Evolutionary conservation across 257 asterid genomes (phyloP).

Genomic region (Plantago ovata): DNA sequence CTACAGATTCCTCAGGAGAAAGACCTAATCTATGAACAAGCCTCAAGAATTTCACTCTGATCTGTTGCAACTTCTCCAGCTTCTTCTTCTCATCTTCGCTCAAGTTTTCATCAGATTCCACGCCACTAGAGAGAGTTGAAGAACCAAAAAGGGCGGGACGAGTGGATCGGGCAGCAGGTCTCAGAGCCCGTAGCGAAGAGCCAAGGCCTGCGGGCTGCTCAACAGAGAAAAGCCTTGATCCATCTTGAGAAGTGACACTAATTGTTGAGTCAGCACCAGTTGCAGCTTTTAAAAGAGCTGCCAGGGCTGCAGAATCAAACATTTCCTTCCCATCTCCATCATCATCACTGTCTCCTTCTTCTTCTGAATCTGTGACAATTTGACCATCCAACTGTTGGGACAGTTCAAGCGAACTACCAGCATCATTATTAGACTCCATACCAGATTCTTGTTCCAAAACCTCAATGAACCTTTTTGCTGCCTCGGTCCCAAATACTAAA

Average conservation of each 20-base stretch:
- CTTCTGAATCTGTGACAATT: constrained; percentile 90
- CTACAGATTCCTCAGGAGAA: constrained; percentile 72
- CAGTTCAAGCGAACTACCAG: constrained; percentile 40
- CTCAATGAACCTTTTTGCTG: constrained; percentile 82
- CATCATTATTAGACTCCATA: constrained; percentile 40
- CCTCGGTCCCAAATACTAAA: constrained; percentile 77
- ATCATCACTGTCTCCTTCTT: constrained; percentile 84
- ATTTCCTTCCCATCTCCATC: constrained; percentile 83
- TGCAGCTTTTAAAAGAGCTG: constrained; percentile 93
- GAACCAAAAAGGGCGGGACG: constrained; percentile 54
- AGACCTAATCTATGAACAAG: constrained; percentile 75
- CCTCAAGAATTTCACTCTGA: constrained; percentile 86
- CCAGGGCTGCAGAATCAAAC: constrained; percentile 87
- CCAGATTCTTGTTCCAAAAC: constrained; percentile 77
- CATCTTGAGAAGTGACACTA: constrained; percentile 83
- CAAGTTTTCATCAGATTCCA: constrained; percentile 56
- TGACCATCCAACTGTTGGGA: constrained; percentile 74
- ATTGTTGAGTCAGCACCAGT: constrained; percentile 70
- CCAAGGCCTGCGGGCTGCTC: constrained; percentile 98
- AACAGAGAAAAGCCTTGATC: constrained; percentile 84
- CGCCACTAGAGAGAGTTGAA: constrained; percentile 37
- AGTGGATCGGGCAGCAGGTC: constrained; percentile 52
- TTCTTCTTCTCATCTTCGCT: constrained; percentile 88
- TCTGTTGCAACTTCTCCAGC: constrained; percentile 69
- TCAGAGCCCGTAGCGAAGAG: constrained; percentile 72